Conservation (phyloP, 148 eudicot species). For the Talinum fruticosum region DNA sequence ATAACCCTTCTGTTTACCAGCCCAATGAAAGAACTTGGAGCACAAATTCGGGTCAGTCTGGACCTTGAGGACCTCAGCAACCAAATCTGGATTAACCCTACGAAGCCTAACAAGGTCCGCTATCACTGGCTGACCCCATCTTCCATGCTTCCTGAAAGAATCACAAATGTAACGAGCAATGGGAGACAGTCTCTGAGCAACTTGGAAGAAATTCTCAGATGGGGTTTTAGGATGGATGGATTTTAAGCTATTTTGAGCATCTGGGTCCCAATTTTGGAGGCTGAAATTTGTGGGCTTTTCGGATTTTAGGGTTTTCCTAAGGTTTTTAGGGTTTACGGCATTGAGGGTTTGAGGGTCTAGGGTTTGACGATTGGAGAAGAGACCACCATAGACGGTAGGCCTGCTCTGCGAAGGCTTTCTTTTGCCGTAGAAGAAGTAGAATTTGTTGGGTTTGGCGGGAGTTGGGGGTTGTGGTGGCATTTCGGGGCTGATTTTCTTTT, state of each 20-base stretch:
- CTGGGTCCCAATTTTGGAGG: conserved; percentile 72
- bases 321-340: conserved; percentile 34
- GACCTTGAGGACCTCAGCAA: conserved; percentile 76
- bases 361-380: conserved; percentile 77
- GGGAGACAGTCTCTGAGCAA: conserved; percentile 61
- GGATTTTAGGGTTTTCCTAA: conserved; percentile 29
- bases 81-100: conserved; percentile 70
- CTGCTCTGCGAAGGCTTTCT: conserved; percentile 69
- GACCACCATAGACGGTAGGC: conserved; percentile 81
- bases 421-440: conserved; percentile 77
- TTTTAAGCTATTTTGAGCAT: conserved; percentile 24
- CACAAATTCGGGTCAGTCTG: conserved; percentile 54
- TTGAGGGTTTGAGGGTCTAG: conserved; percentile 35
- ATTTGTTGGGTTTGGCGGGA: conserved; percentile 37
- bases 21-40: conserved; percentile 92
- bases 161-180: conserved; percentile 80
- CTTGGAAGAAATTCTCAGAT: conserved; percentile 53
- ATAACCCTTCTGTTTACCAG: conserved; percentile 95
- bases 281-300: conserved; percentile 38
- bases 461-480: conserved; percentile 63
- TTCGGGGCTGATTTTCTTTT: neutral
- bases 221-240: conserved; percentile 27
- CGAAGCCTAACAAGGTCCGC: conserved; percentile 70
- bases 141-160: conserved; percentile 59
- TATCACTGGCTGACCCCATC: conserved; percentile 63